Evolutionary conservation across 2,329 filamentous ascomycete genomes (phyloP), one percentile per base, ranked within the genome.

Genomic region (Alternaria rosae): DNA sequence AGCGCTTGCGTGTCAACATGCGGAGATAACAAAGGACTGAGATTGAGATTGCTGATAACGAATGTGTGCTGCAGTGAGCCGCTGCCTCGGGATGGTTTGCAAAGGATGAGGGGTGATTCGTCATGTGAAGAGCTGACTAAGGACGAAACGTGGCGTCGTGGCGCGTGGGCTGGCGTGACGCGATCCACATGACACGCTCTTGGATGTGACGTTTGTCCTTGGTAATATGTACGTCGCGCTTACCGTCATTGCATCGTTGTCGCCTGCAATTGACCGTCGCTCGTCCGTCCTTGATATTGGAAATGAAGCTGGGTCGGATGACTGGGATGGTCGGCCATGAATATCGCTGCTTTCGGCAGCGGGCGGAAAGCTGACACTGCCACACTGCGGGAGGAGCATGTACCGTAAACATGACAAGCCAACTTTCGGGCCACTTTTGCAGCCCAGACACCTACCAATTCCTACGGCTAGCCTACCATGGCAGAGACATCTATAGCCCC

Each of bases 301-400:
- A 38, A 30, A 42, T 44, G 8, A 50, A 63, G 62, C 59, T 64
- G 54, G 43, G 45, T 58, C 48, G 21, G 45, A 52, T 51, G 28
- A 57, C 42, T 59, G 43, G 48, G 50, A 55, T 21, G 56, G 58
- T 51, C 50, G 45, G 51, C 43, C 41, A 64, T 61, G 56, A 64
- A 41, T 55, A 56, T 57, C 53, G 58, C 51, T 58, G 64, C 58
- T 43, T 43, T 61, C 69, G 70, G 70, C 68, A 68, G 64, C 51
- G 53, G 59, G 68, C 70, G 70, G 70, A 67, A 61, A 63, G 60
- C 65, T 64, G 57, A 66, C 70, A 71, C 70, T 71, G 70, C 70
- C 70, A 71, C 70, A 73, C 58, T 45, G 59, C 65, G 65, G 62
- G 58, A 55, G 60, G 64, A 42, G 47, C 65, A 58, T 43, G 65